Percentiles rank a stretch among this genome's conserved stretches.
phyloP scores from a whole-genome alignment of 192 early-diverging fungal genomes.

The Pilaira anomala region DNA sequence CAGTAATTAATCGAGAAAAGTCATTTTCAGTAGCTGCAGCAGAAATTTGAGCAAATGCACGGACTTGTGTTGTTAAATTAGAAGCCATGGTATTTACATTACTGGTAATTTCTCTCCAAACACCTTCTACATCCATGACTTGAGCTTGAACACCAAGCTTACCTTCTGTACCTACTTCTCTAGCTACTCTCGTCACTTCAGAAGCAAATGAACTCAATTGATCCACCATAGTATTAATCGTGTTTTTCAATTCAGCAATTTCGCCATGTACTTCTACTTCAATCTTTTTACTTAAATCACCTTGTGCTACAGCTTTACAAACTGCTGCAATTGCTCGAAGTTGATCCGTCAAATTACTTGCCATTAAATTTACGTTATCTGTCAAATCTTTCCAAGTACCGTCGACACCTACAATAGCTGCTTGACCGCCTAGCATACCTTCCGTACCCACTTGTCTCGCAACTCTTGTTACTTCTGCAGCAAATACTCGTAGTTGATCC shows the following conservation, averaged over 20 bases:
- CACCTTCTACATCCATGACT: constrained; percentile 68
- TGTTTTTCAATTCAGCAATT: constrained; percentile 53
- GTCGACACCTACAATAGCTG: constrained; percentile 52
- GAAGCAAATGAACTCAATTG: constrained; percentile 56
- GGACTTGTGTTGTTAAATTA: constrained; percentile 61
- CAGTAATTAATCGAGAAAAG: constrained; percentile 56
- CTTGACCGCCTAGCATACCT: constrained; percentile 54
- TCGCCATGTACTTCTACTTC: constrained; percentile 52
- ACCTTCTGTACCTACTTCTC: constrained; percentile 65
- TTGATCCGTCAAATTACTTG: constrained; percentile 49
- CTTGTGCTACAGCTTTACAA: constrained; percentile 47
- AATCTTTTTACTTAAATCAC: constrained; percentile 47
- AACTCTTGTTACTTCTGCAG: constrained; percentile 58
- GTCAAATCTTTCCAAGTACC: constrained; percentile 57
- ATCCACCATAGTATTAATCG: constrained; percentile 60
- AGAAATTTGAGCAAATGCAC: constrained; percentile 61
- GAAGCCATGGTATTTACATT: constrained; percentile 65
- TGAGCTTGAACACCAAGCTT: constrained; percentile 73
- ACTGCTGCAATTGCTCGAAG: constrained; percentile 53
- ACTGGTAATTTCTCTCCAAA: constrained; percentile 68
- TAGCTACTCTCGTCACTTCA: constrained; percentile 60
- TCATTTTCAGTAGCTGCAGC: constrained; percentile 56
- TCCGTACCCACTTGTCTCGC: constrained; percentile 60
- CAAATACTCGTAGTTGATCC: constrained; percentile 53
- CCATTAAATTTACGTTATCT: constrained; percentile 57